Evolutionary conservation across 768 basidiomycete species (phyloP), one percentile per base, ranked within the genome.

Genomic region (Kwoniella newhampshirensis): DNA sequence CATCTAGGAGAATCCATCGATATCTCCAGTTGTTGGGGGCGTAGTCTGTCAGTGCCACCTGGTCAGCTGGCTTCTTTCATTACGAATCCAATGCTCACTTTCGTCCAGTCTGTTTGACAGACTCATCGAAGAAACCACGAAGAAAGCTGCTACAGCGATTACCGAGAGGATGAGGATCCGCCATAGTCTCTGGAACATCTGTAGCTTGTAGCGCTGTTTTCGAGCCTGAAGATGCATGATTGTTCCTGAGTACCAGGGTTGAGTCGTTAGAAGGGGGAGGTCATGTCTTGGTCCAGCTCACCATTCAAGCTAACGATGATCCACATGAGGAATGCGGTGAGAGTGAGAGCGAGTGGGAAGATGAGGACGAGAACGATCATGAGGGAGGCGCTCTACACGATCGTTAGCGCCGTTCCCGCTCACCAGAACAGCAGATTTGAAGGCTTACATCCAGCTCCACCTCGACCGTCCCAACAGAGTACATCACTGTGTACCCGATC

Each of bases 251-350:
- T 45, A 70, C 48, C 11, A 1, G n/a, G 15, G 40, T 58, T 15
- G 15, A 18, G 13, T 11, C 1, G 8, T 27, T 32, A 27, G 17
- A 35, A 27, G 7, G 13, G 45, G 15, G 1, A 9, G 39, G 11
- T n/a, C n/a, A 43, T 0, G 3, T 21, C 21, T 8, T 20, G 5
- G 39, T 4, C 5, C 15, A 51, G 75, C 81, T 26, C 60, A 91
- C 91, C 86, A 68, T 91, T 92, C 46, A 96, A 79, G 11, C 88
- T 84, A 74, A 92, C 87, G 79, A 94, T 84, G 49, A 94, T 97
- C 94, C 94, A 98, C 62, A 94, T 81, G 23, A 99, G 82, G 81
- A 97, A 99, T 1, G 87, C 86, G 55, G 91, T 94, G n/a, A 99
- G 81, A 0, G 91, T 92, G 77, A 98, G 87, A 0, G 94, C 89